Percentiles rank a stretch among this genome's conserved stretches.
Conservation (phyloP, 495 filamentous ascomycete species). For the Penicillium soppii region DNA sequence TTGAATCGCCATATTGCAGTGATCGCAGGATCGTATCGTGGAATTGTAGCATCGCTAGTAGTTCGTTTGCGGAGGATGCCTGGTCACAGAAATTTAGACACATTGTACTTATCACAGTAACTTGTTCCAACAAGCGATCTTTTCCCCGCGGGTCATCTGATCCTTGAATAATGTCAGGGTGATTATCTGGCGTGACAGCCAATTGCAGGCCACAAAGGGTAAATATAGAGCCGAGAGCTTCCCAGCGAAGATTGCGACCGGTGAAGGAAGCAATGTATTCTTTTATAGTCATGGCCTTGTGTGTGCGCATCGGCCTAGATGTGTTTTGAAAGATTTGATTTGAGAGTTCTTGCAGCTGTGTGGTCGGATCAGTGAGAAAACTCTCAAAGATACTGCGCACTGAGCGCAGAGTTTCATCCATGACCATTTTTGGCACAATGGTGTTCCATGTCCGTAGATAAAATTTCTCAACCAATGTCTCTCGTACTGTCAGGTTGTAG, state of each 20-base stretch:
- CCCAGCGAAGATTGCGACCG: constrained; percentile 57
- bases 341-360: constrained; percentile 29
- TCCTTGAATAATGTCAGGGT: constrained; percentile 29
- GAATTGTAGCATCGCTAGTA: constrained; percentile 46
- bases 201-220: constrained; percentile 44
- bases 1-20: constrained; percentile 49
- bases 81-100: constrained; percentile 50
- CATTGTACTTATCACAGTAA: constrained; percentile 39
- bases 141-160: constrained; percentile 19
- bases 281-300: constrained; percentile 30
- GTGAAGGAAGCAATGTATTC: constrained; percentile 46
- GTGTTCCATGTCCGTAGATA: constrained; percentile 22
- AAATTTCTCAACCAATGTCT: constrained; percentile 27
- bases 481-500: constrained; percentile 29
- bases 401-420: constrained; percentile 30
- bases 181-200: constrained; percentile 36
- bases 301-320: constrained; percentile 24
- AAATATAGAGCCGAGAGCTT: constrained; percentile 55
- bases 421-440: constrained; percentile 22
- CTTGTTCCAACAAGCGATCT: constrained; percentile 33
- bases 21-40: constrained; percentile 46
- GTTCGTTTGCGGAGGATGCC: constrained; percentile 45
- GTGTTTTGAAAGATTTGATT: constrained; percentile 36
- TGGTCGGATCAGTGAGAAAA: constrained; percentile 23
- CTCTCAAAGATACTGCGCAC: constrained; percentile 25